A percentile compares a stretch with the other conserved stretches of the same genome.
Conservation (phyloP, 768 basidiomycete species). For the Russula lepida region DNA sequence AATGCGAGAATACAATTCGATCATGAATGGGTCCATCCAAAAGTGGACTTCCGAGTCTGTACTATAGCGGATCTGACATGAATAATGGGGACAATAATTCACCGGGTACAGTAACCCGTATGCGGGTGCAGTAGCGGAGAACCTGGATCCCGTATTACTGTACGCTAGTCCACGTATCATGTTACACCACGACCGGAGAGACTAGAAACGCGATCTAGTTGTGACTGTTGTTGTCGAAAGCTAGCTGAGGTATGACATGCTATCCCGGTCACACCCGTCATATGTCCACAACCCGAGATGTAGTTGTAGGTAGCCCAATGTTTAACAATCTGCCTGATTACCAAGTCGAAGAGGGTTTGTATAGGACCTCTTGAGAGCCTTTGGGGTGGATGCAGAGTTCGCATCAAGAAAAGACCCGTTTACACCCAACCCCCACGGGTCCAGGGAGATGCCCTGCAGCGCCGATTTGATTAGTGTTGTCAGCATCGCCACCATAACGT, state of each 20-base stretch:
- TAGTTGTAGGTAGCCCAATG: neutral
- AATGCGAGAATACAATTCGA: neutral
- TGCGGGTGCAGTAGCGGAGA: neutral
- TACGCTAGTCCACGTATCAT: neutral
- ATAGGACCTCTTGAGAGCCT: too few relatives aligned
- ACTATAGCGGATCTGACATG: neutral
- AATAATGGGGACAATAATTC: neutral
- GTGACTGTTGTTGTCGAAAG: neutral
- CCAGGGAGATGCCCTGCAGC: conserved; percentile 12
- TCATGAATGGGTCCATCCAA: neutral
- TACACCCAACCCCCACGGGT: conserved; percentile 16
- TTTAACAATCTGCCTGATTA: neutral
- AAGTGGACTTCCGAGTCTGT: neutral
- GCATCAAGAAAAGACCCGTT: conserved; percentile 6
- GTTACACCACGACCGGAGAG: neutral
- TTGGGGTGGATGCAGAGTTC: neutral
- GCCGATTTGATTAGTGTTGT: neutral
- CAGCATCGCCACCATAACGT: neutral
- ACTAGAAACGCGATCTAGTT: neutral
- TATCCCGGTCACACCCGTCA: neutral
- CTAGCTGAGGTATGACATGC: neutral
- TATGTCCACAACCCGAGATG: neutral
- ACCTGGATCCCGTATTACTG: neutral
- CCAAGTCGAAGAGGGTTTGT: neutral
- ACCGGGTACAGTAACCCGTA: neutral